Evolutionary conservation across 2,329 filamentous ascomycete species (phyloP).

Genomic region (Paracorniculantispora psalliotae): DNA sequence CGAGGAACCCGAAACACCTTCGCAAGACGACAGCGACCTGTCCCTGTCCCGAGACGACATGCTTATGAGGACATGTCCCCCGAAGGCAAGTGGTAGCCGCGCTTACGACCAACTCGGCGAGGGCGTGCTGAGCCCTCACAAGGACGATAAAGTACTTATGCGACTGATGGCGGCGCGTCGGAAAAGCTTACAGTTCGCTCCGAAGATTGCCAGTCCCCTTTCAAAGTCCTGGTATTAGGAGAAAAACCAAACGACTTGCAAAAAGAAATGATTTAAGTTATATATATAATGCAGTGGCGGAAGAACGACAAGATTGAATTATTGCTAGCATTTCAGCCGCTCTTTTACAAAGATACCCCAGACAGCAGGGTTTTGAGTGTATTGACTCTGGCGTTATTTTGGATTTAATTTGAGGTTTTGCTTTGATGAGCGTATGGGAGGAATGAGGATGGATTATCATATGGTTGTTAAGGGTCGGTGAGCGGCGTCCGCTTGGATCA

Average conservation of each 20-base stretch:
- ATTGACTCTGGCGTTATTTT: conserved; percentile 4
- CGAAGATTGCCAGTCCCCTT: conserved; percentile 69
- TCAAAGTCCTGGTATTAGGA: conserved; percentile 45
- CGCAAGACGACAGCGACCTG: conserved; percentile 27
- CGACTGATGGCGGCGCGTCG: conserved; percentile 66
- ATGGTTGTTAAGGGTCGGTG: neutral
- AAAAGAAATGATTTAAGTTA: neutral
- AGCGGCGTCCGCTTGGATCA: neutral
- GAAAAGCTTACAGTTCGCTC: conserved; percentile 74
- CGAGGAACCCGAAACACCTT: conserved; percentile 44
- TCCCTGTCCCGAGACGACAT: conserved; percentile 34
- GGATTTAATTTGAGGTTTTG: neutral
- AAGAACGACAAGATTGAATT: neutral
- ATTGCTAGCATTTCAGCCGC: conserved; percentile 12
- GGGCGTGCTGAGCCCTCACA: conserved; percentile 43
- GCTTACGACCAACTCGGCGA: conserved; percentile 35
- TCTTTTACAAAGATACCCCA: conserved; percentile 9
- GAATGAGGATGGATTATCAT: neutral
- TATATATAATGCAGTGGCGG: neutral
- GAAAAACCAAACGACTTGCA: conserved; percentile 23
- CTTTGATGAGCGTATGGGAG: neutral
- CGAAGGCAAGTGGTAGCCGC: conserved; percentile 35
- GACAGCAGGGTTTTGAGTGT: neutral
- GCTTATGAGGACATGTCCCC: conserved; percentile 50
- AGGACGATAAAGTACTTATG: conserved; percentile 54